Base-by-base conservation (phyloP, 2,329 filamentous ascomycete genomes). In the Stemphylium lycopersici region DNA sequence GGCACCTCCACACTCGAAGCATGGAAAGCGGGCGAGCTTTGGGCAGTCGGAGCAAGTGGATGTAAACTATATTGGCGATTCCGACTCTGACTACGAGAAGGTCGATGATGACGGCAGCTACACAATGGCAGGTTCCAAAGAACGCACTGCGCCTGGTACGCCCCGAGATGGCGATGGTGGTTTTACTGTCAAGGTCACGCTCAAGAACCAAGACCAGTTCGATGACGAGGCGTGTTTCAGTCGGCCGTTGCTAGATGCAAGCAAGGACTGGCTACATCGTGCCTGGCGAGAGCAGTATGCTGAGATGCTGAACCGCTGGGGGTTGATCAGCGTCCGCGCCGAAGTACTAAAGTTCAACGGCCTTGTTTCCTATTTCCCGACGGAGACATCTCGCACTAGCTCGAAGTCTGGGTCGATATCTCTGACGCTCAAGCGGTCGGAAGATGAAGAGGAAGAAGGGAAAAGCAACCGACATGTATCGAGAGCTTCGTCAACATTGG, bases 261-360 rank as follows among this genome's bases (percentile, higher is more conserved):
- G 74, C 8, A 78, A 82, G 39, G 77, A 79, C 16, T 72, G 69
- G 59, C 74, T 82, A 38, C 83, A 82, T 61, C 73, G 72, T 6
- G 75, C 79, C 2, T 88, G 86, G 74, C 80, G 84, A 37, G 72
- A 77, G 45, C 76, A 80, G 39, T 88, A 88, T 69, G 83, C 85
- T 3, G 76, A 85, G 42, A 75, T 85, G 50, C 77, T 88, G 4
- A 80, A 80, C n/a, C 79, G 81, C 7, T 87, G 85, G 85, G 80
- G 79, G 11, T 61, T 88, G 10, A 74, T 79, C 11, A 77, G 83
- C 18, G 76, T 83, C 58, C 78, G 81, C 44, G 80, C 81, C 12
- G 85, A 88, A 67, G 75, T 88, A 2, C 75, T 86, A 22, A 86
- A 86, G 60, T 82, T 83, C 52, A 80, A 82, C 44, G 77, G 78